Conservation (phyloP, 768 basidiomycete genomes). For the Podaxis sp. region DNA sequence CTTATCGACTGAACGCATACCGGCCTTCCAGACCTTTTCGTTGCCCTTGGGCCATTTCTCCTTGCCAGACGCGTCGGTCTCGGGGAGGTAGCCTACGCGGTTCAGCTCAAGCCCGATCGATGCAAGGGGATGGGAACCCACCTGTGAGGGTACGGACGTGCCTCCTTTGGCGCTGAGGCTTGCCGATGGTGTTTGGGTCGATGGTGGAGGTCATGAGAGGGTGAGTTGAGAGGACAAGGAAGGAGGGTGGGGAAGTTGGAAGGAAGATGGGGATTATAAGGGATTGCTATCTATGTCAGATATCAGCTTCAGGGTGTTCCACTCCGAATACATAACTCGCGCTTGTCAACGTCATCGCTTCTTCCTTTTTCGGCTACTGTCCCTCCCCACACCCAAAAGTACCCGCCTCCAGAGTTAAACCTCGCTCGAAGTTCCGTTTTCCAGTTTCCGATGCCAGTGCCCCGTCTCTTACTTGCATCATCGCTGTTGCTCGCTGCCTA, state of each 20-base stretch:
- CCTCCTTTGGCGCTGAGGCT: conserved; percentile 52
- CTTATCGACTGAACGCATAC: conserved; percentile 53
- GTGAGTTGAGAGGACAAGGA: conserved; percentile 13
- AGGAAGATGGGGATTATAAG: conserved; percentile 8
- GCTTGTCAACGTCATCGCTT: conserved; percentile 1
- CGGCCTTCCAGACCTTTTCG: conserved; percentile 69
- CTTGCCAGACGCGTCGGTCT: conserved; percentile 71
- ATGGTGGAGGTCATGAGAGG: conserved; percentile 60
- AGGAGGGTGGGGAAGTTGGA: conserved; percentile 13
- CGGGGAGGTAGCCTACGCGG: conserved; percentile 70
- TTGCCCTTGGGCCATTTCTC: conserved; percentile 87
- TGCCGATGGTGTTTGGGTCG: conserved; percentile 66
- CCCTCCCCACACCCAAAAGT: no score
- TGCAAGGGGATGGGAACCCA: conserved; percentile 21
- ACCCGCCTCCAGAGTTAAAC: background rate
- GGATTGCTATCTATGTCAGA: conserved; percentile 9
- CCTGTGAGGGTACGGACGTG: conserved; percentile 72
- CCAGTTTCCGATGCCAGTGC: background rate
- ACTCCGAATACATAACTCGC: background rate
- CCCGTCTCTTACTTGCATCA: background rate
- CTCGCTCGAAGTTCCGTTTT: background rate
- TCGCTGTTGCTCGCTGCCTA: background rate
- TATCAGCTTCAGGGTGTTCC: conserved; percentile 6
- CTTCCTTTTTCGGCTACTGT: background rate
- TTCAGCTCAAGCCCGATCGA: conserved; percentile 1